phyloP scores from a whole-genome alignment of 2,329 filamentous ascomycete species.

The Sporothrix globosa region DNA sequence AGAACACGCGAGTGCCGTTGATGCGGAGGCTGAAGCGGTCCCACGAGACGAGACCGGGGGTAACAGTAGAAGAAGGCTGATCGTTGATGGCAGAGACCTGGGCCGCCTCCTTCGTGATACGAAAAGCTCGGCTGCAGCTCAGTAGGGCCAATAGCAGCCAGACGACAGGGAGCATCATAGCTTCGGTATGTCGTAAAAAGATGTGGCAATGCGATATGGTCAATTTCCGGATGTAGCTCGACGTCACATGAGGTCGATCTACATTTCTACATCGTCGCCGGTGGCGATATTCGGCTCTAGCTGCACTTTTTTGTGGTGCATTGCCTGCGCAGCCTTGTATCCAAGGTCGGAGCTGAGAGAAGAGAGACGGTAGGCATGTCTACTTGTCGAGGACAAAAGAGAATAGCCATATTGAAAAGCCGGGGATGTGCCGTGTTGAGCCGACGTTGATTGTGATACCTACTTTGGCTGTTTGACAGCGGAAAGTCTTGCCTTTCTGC shows the following conservation, averaged over 20 bases:
- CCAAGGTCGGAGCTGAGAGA: neutral
- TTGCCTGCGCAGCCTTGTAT: neutral
- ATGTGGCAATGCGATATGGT: neutral
- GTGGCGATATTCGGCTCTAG: conserved; percentile 1
- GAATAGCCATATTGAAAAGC: neutral
- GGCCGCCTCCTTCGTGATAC: neutral
- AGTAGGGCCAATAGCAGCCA: neutral
- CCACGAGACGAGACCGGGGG: conserved; percentile 53
- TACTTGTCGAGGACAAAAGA: neutral
- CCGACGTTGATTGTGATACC: neutral
- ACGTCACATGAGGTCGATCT: neutral
- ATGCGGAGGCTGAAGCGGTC: conserved; percentile 56
- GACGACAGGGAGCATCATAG: neutral
- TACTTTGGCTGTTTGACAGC: neutral
- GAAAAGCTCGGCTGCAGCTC: neutral
- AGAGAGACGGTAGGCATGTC: neutral
- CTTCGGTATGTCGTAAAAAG: neutral
- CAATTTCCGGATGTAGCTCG: neutral
- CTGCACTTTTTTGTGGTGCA: neutral
- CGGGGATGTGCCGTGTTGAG: neutral
- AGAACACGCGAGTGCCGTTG: conserved; percentile 53
- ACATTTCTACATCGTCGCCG: neutral
- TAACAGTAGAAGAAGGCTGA: conserved; percentile 42
- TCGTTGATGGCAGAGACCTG: neutral
- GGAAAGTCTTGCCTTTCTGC: neutral